These are phyloP conservation scores for Globisporangium abappressorium DNA, from an alignment of 352 stramenopile species.

Conservation along the genomic window DNA sequence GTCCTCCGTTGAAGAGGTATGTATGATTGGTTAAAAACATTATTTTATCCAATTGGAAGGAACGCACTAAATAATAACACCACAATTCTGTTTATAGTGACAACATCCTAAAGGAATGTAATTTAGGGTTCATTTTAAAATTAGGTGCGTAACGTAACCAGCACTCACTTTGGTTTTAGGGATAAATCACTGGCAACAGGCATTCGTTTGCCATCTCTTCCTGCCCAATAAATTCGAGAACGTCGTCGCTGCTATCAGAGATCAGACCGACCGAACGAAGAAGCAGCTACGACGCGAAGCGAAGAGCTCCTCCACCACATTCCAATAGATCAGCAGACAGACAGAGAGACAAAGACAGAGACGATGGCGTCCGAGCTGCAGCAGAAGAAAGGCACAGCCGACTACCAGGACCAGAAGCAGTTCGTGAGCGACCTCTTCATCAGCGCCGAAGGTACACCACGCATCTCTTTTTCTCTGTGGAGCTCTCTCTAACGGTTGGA, in stretches of 20 bases:
- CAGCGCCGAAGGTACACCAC: conserved; percentile 61
- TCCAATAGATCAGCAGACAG: neutral
- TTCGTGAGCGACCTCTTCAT: conserved; percentile 69
- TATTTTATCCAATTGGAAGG: too few relatives aligned
- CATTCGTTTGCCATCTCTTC: neutral
- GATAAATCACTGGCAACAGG: too few relatives aligned
- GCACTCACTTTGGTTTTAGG: too few relatives aligned
- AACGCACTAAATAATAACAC: too few relatives aligned
- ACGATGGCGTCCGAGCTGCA: conserved; percentile 36
- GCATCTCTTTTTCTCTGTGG: neutral
- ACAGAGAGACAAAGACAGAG: conserved; percentile 7
- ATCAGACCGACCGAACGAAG: too few relatives aligned
- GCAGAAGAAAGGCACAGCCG: conserved; percentile 57
- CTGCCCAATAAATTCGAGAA: neutral
- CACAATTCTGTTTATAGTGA: too few relatives aligned
- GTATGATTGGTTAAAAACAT: too few relatives aligned
- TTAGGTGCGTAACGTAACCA: too few relatives aligned
- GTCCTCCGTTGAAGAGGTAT: too few relatives aligned
- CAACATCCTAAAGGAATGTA: too few relatives aligned
- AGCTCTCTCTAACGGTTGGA: neutral
- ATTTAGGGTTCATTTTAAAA: too few relatives aligned
- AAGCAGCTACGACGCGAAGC: too few relatives aligned
- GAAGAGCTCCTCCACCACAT: neutral
- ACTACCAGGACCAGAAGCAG: conserved; percentile 81
- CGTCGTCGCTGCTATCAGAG: neutral